Conservation (phyloP, 2,329 filamentous ascomycete species). For the Plectosphaerella plurivora region DNA sequence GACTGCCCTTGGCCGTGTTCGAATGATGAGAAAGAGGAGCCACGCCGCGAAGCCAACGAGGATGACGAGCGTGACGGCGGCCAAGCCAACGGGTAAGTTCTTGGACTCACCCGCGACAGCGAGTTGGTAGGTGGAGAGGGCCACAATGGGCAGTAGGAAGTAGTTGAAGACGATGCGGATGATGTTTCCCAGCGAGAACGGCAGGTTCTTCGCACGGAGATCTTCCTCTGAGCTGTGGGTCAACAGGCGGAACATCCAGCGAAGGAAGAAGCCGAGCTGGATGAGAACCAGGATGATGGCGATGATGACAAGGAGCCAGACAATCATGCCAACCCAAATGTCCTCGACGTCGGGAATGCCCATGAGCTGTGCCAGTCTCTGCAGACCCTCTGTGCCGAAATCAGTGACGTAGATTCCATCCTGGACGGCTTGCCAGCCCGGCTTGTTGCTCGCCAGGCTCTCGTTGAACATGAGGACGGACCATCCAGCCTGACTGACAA, state of each 20-base stretch:
- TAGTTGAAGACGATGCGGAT: conserved; percentile 89
- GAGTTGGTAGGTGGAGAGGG: conserved; percentile 87
- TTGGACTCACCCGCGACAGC: conserved; percentile 68
- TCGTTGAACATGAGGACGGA: conserved; percentile 89
- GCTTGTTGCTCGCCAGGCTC: conserved; percentile 70
- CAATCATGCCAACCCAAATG: conserved; percentile 90
- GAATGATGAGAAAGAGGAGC: conserved; percentile 76
- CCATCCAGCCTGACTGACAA: conserved; percentile 84
- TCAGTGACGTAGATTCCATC: conserved; percentile 87
- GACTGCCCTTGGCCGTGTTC: conserved; percentile 75
- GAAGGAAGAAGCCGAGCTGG: conserved; percentile 70
- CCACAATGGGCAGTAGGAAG: conserved; percentile 81
- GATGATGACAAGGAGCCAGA: conserved; percentile 82
- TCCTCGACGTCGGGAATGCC: conserved; percentile 74
- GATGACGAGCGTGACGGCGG: conserved; percentile 68
- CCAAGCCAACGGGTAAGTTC: conserved; percentile 66
- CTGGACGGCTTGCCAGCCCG: conserved; percentile 61
- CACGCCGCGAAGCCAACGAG: conserved; percentile 72
- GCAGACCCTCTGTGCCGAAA: conserved; percentile 68
- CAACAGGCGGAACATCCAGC: conserved; percentile 71
- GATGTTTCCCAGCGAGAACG: conserved; percentile 75
- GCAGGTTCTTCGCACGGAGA: conserved; percentile 83
- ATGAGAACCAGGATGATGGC: conserved; percentile 62
- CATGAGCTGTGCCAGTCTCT: conserved; percentile 73
- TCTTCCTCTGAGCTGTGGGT: conserved; percentile 77